Evolutionary conservation across 78 protist species (phyloP).

Genomic region (Dictyostelium purpureum): DNA sequence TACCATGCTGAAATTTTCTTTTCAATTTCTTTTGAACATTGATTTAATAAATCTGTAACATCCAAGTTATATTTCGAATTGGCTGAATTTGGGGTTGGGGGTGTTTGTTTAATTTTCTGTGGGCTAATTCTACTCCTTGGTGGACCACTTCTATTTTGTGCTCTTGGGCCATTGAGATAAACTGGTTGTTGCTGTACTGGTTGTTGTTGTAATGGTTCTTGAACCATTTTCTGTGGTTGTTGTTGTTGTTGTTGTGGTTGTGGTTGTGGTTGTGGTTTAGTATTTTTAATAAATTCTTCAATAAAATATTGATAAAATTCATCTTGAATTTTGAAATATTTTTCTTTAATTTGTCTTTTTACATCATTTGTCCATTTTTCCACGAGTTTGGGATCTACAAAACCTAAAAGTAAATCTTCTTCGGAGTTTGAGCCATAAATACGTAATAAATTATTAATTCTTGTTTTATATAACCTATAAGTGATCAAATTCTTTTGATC

Average conservation of each 20-base stretch:
- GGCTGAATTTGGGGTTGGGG: background rate
- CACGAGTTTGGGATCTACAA: background rate
- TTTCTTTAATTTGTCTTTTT: background rate
- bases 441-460: background rate
- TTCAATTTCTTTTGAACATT: slow-evolving; percentile 3
- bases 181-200: no score
- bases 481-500: background rate
- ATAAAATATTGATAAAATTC: background rate
- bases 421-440: slow-evolving; percentile 14
- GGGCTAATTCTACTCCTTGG: no score
- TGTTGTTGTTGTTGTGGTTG: no score
- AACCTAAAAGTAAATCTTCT: slow-evolving; percentile 20
- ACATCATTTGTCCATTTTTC: background rate
- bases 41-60: background rate
- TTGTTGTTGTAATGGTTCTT: no score
- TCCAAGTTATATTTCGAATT: no score
- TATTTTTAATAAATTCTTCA: background rate
- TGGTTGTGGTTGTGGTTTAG: no score
- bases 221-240: no score
- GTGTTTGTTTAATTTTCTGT: background rate
- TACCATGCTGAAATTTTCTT: slow-evolving; percentile 63
- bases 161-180: no score
- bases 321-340: background rate
- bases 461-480: background rate
- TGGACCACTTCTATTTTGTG: no score